These are phyloP conservation scores for Cordyceps farinosa DNA, from an alignment of 2,329 filamentous ascomycete species.

Conservation along the genomic window DNA sequence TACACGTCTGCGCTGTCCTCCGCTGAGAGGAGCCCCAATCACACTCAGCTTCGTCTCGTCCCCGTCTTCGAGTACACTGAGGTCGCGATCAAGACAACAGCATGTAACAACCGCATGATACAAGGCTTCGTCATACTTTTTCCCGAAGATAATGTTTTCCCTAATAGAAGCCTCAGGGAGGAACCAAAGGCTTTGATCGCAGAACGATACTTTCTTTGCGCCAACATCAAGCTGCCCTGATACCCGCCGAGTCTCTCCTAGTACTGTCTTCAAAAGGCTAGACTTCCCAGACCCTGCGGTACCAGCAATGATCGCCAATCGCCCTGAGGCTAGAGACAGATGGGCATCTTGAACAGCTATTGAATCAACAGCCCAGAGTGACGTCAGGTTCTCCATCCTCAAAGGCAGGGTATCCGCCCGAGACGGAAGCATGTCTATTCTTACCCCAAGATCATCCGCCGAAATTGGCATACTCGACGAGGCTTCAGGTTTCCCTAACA, in stretches of 20 bases:
- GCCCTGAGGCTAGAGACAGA: not conserved
- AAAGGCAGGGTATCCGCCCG: not conserved
- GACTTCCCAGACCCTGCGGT: not conserved
- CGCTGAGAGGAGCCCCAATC: conserved; percentile 6
- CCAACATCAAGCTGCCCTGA: not conserved
- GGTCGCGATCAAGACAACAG: conserved; percentile 1
- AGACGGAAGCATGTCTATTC: not conserved
- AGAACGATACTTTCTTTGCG: not conserved
- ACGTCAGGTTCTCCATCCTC: not conserved
- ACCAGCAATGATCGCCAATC: conserved; percentile 2
- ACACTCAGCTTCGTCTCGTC: not conserved
- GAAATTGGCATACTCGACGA: not conserved
- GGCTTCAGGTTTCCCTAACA: not conserved
- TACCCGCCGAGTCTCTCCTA: not conserved
- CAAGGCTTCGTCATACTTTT: not conserved
- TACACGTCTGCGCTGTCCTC: conserved; percentile 9
- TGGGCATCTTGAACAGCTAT: not conserved
- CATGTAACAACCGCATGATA: not conserved
- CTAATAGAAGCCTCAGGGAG: not conserved
- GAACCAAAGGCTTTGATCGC: conserved; percentile 7
- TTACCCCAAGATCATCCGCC: not conserved
- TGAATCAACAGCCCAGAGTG: not conserved
- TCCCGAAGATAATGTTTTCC: conserved; percentile 10
- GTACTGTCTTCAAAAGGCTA: not conserved
- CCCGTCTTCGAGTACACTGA: not conserved